A percentile compares a stretch with the other conserved stretches of the same genome.
These are phyloP conservation scores for Exophiala oligosperma DNA, from an alignment of 2,329 filamentous ascomycete genomes.

Conservation along the genomic window DNA sequence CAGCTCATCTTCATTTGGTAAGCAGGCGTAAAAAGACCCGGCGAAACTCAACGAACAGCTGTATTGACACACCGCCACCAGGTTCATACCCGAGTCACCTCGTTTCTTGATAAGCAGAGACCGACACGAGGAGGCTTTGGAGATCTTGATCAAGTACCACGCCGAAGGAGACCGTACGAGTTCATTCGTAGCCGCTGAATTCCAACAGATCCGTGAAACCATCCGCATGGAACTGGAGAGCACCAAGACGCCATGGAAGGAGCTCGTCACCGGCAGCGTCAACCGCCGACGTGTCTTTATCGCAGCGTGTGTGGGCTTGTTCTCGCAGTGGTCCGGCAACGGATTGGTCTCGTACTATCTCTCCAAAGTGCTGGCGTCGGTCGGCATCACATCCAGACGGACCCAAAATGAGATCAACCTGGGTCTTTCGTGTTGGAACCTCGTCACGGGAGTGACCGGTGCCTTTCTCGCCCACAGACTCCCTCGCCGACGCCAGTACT, in stretches of 20 bases:
- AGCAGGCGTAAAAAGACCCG: background rate
- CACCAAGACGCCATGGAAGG: constrained; percentile 52
- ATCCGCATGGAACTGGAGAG: constrained; percentile 58
- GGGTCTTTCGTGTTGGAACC: constrained; percentile 37
- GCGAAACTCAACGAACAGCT: background rate
- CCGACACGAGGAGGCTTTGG: constrained; percentile 31
- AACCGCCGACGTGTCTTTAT: constrained; percentile 58
- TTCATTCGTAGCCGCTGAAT: constrained; percentile 29
- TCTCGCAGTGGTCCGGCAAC: constrained; percentile 60
- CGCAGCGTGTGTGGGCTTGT: constrained; percentile 53
- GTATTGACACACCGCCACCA: background rate
- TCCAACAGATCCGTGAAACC: constrained; percentile 50
- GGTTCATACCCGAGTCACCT: constrained; percentile 66
- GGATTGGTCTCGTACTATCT: constrained; percentile 42
- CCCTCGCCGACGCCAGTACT: constrained; percentile 12
- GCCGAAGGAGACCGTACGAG: constrained; percentile 39
- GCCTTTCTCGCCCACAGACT: constrained; percentile 33
- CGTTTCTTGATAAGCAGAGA: constrained; percentile 54
- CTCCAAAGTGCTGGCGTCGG: constrained; percentile 36
- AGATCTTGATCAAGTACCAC: constrained; percentile 40
- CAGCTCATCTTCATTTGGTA: constrained; percentile 56
- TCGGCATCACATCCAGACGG: constrained; percentile 38
- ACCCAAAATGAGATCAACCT: constrained; percentile 43
- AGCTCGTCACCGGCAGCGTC: constrained; percentile 61
- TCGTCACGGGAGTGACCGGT: constrained; percentile 37